Conservation (phyloP, 2,329 filamentous ascomycete species). For the Penicillium janthinellum region DNA sequence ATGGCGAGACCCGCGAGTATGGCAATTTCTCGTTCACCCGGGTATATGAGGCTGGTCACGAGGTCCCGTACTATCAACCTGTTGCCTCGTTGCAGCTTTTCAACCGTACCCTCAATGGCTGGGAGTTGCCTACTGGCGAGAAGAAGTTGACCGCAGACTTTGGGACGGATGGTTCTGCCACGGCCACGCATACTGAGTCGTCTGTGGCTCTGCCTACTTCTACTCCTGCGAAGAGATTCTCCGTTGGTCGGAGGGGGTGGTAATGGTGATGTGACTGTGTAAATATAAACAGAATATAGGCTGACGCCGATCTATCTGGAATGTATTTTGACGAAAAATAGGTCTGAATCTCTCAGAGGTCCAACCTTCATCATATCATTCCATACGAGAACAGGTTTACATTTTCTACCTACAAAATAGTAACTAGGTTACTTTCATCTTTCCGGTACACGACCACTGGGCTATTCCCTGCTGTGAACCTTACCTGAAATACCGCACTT, state of each 20-base stretch:
- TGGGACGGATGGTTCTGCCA: constrained; percentile 42
- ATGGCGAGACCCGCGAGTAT: constrained; percentile 74
- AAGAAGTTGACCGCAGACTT: constrained; percentile 38
- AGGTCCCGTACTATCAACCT: constrained; percentile 61
- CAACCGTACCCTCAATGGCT: constrained; percentile 60
- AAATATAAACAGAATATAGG: not conserved
- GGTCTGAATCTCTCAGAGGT: too few relatives aligned
- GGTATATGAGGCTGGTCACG: constrained; percentile 67
- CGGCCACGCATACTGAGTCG: constrained; percentile 50
- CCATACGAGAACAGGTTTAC: too few relatives aligned
- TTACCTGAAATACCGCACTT: too few relatives aligned
- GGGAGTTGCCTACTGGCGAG: constrained; percentile 57
- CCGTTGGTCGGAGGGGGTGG: not conserved
- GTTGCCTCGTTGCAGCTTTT: constrained; percentile 63
- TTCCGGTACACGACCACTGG: too few relatives aligned
- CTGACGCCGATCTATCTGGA: too few relatives aligned
- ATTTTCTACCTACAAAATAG: too few relatives aligned
- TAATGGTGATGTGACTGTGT: not conserved
- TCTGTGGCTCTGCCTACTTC: constrained; percentile 38
- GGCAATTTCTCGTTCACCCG: constrained; percentile 72
- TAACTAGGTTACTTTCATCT: too few relatives aligned
- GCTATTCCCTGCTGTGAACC: too few relatives aligned
- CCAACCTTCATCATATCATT: too few relatives aligned
- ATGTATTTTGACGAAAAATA: too few relatives aligned
- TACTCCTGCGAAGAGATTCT: constrained; percentile 1